Conservation (phyloP, 768 basidiomycete species). For the Lentinula detonsa region DNA sequence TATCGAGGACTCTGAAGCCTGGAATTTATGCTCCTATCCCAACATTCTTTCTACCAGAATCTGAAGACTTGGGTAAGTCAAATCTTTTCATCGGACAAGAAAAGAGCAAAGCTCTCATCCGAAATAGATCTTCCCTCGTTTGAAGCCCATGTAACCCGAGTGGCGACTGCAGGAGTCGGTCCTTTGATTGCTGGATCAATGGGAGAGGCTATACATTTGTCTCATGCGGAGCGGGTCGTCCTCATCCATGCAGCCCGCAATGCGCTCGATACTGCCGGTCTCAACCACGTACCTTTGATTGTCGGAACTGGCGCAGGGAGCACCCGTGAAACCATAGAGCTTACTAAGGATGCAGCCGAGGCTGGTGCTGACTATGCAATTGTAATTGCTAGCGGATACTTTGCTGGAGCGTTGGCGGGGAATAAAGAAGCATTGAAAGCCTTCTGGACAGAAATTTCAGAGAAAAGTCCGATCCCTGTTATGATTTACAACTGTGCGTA, state of each 20-base stretch:
- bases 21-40: conserved; percentile 86
- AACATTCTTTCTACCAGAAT: conserved; percentile 70
- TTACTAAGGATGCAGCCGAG: conserved; percentile 70
- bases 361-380: conserved; percentile 87
- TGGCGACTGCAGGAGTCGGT: conserved; percentile 62
- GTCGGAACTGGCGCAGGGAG: conserved; percentile 81
- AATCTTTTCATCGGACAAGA: neutral
- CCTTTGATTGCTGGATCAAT: conserved; percentile 77
- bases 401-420: conserved; percentile 62
- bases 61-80: conserved; percentile 77
- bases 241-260: conserved; percentile 65
- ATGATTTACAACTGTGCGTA: conserved; percentile 82
- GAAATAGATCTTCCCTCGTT: conserved; percentile 59
- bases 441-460: conserved; percentile 71
- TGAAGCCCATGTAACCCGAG: conserved; percentile 55
- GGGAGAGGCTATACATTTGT: conserved; percentile 78
- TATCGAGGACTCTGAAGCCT: conserved; percentile 53
- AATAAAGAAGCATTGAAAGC: conserved; percentile 67
- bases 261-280: conserved; percentile 62
- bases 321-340: conserved; percentile 75
- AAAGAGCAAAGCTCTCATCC: conserved; percentile 6
- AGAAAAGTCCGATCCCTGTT: conserved; percentile 80
- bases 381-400: conserved; percentile 85
- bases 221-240: conserved; percentile 58
- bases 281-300: conserved; percentile 59